phyloP scores from a whole-genome alignment of 2,329 filamentous ascomycete genomes.

The Coccinonectria pachysandricola region DNA sequence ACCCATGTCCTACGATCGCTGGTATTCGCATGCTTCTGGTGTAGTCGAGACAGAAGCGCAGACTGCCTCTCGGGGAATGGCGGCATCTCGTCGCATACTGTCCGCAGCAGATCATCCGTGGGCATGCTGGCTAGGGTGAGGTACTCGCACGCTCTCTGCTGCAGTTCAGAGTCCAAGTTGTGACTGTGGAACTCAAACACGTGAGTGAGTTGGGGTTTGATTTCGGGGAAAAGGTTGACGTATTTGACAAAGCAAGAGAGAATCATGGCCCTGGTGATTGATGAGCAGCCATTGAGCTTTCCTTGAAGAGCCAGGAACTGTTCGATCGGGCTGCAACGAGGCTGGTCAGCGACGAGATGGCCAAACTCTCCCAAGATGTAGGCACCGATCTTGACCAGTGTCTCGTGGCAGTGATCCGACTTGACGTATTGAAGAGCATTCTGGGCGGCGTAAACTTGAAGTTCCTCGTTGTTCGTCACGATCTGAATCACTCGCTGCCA shows the following conservation, averaged over 20 bases:
- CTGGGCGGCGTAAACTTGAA: conserved; percentile 92
- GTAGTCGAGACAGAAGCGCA: conserved; percentile 78
- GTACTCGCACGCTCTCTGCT: conserved; percentile 95
- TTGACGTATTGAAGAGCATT: conserved; percentile 90
- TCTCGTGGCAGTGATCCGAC: conserved; percentile 89
- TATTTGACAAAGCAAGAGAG: conserved; percentile 95
- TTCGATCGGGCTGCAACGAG: conserved; percentile 90
- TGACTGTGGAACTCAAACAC: conserved; percentile 91
- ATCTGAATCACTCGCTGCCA: conserved; percentile 99
- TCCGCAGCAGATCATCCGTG: conserved; percentile 83
- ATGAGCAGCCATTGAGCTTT: conserved; percentile 82
- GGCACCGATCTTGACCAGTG: conserved; percentile 91
- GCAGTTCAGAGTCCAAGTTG: conserved; percentile 86
- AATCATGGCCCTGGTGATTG: conserved; percentile 85
- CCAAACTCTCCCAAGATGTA: conserved; percentile 96
- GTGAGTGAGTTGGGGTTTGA: conserved; percentile 86
- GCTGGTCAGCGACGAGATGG: conserved; percentile 86
- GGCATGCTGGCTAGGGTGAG: conserved; percentile 74
- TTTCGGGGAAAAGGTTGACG: conserved; percentile 95
- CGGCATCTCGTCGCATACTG: conserved; percentile 97
- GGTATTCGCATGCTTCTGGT: conserved; percentile 87
- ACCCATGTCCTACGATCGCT: conserved; percentile 97
- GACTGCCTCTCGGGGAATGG: conserved; percentile 93
- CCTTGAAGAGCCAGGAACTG: conserved; percentile 87
- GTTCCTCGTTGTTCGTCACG: conserved; percentile 96